A percentile compares a stretch with the other conserved stretches of the same genome.
phyloP scores from a whole-genome alignment of 1,139 yeast genomes.

The Saccharomyces hybrid region DNA sequence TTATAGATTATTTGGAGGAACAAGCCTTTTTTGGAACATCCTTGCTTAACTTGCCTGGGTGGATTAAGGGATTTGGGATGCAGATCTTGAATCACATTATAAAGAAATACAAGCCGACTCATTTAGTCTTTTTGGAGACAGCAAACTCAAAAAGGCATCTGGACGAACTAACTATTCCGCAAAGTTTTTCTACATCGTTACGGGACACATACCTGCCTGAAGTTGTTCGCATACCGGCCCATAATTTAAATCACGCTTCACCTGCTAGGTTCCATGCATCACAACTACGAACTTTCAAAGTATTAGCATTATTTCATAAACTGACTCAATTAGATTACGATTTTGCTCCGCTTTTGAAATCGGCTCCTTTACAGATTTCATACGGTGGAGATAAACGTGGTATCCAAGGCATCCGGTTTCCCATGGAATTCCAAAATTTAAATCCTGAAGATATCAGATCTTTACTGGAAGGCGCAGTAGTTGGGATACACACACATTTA shows the following conservation, averaged over 20 bases:
- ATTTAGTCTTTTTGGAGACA: slow-evolving; percentile 44
- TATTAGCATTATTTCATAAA: slow-evolving; percentile 50
- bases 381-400: slow-evolving; percentile 32
- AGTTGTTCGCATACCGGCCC: slow-evolving; percentile 15
- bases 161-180: slow-evolving; percentile 26
- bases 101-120: slow-evolving; percentile 43
- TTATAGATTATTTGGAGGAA: slow-evolving; percentile 36
- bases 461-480: slow-evolving; percentile 48
- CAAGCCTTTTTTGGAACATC: slow-evolving; percentile 37
- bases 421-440: slow-evolving; percentile 37
- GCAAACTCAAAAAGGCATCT: slow-evolving; percentile 25
- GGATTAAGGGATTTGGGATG: slow-evolving; percentile 86
- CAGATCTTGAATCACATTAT: slow-evolving; percentile 51
- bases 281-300: slow-evolving; percentile 46
- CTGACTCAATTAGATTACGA: slow-evolving; percentile 33
- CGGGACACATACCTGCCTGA: slow-evolving; percentile 18
- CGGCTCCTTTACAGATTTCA: slow-evolving; percentile 45
- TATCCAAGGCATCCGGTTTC: slow-evolving; percentile 24
- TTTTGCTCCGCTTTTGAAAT: slow-evolving; percentile 43
- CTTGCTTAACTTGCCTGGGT: slow-evolving; percentile 80
- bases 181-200: slow-evolving; percentile 14
- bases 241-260: slow-evolving; percentile 4
- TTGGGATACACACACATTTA: slow-evolving; percentile 38
- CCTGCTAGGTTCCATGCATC: slow-evolving; percentile 32
- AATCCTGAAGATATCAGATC: slow-evolving; percentile 36